Evolutionary conservation across 2,329 filamentous ascomycete genomes (phyloP), one percentile per base, ranked within the genome.

Genomic region (Leptographium procerum): DNA sequence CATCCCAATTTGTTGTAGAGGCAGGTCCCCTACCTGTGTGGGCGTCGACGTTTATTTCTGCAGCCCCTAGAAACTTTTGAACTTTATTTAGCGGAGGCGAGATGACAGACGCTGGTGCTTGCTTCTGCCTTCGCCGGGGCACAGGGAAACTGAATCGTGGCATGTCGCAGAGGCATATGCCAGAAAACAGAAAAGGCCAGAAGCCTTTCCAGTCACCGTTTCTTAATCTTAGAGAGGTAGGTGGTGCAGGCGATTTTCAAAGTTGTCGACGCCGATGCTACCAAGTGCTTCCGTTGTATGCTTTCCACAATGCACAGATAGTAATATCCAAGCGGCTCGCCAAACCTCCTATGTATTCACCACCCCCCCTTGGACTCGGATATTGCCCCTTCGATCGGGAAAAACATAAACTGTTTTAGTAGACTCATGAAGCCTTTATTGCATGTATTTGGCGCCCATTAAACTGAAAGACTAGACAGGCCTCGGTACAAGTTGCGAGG

Each of bases 71-170:
- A 19, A 81, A 72, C 63, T 74, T 77, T 63, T 80, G 77, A 1
- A 75, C 78, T 65, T 81, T 81, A 59, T 75, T 77, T 63, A 77
- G 69, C 2, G 73, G 71, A 40, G 70, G 69, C n/a, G 69, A 66
- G 10, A 68, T 64, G 19, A 65, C 65, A 33, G 65, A 65, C 29
- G 65, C 65, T 40, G 64, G 67, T 11, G 69, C 55, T 40, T 70
- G 69, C 66, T 77, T 80, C 59, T 71, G 66, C 59, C 69, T 75
- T 61, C 77, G 75, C 56, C 77, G 73, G 56, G 77, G 72, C 19
- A 79, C 66, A 33, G 76, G 72, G 56, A 80, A 80, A 45, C 69
- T 73, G 63, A 81, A 80, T 59, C 75, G 77, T 40, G 69, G 66
- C 59, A 68, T 66, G 58, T 13, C 48, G 26, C 16, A 14, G 16